Base-by-base conservation (phyloP, 805 yeast genomes). In the Candida xyloterini region DNA sequence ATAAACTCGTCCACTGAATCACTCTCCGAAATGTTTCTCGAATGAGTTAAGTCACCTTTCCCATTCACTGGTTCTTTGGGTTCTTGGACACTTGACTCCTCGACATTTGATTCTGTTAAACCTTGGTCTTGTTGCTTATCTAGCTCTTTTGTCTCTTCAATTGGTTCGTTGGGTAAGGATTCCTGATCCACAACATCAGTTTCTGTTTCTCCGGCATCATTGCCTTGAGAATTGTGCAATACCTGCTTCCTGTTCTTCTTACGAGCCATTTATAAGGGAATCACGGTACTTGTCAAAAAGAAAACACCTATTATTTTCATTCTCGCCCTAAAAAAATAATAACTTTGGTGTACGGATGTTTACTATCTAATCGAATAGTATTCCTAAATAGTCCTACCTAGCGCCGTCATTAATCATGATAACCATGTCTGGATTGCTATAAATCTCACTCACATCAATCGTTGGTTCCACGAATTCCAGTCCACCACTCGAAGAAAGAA, bases 401-500 rank as follows among this genome's bases (percentile, higher is more conserved):
- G 34, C 33, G 13, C 29, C 28, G 28, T 35, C 30, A 11, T 28
- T 23, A 40, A 33, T 30, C 36, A 42, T 25, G 11, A 46, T 34
- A 5, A 46, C 25, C 25, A 30, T 38, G 13, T 39, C 44, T 20
- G 27, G 15, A 16, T 43, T 36, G 37, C 42, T 43, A 36, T 43
- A 40, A 15, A 40, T 28, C 24, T 35, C 44, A 21, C 28, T 30
- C 22, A 40, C 33, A 10, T 15, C 30, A 8, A 38, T 27, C 6
- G 21, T 34, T 5, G 47, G 47, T 10, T 43, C 47, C 37, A 33
- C 28, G 35, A 47, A 42, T 24, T 42, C 49, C 23, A 45, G 20
- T 15, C 39, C 47, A 7, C 33, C 48, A 15, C 43, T 38, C 11
- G 50, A 40, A 11, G 52, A 48, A 15, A 51, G 36, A 21, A 46